Evolutionary conservation across 2,329 filamentous ascomycete species (phyloP), one percentile per base, ranked within the genome.

Genomic region (Zymoseptoria crescenta): DNA sequence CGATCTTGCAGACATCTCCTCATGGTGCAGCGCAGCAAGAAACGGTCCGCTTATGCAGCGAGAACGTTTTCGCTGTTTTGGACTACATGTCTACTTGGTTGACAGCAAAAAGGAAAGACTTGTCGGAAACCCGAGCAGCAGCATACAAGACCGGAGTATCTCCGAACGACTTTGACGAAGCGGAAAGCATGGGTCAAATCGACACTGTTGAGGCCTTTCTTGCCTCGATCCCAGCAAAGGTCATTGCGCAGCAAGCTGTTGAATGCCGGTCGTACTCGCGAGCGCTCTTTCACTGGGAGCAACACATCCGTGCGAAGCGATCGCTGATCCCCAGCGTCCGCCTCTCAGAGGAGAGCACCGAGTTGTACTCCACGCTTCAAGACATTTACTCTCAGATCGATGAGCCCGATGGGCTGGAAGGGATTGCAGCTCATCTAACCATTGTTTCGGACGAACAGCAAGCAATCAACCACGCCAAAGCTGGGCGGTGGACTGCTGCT

Each of bases 361-460:
- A 80, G 52, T 80, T 87, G 56, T 80, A 84, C 24, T 67, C 70
- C 16, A 84, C 87, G 61, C 78, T 99, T 24, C 93, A 97, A 70
- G 87, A 93, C 56, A 96, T 99, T 19, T 99, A 99, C 73, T 90
- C 91, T 1, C 89, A 96, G 67, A 97, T 99, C 61, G 94, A 99
- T 69, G 94, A 99, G 68, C 95, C 94, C 0, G 94, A 99, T 73
- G 92, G 93, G 1, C 86, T 99, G 35, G 92, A 97, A 71, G 94
- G 94, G 2, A 93, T 99, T 61, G 96, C 93, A 1, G 86, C 91
- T 20, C 88, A 94, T 71, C 79, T 97, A 2, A 87, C 88, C 59
- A 85, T 91, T 9, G 78, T 97, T n/a, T 89, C 95, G 65, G 87
- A 96, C 54, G 89, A 96, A 61, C 93, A 96, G 71, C 92, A 97